These are phyloP conservation scores for Caryopteris hybrid DNA, from an alignment of 305 asterid species.

Conservation along the genomic window DNA sequence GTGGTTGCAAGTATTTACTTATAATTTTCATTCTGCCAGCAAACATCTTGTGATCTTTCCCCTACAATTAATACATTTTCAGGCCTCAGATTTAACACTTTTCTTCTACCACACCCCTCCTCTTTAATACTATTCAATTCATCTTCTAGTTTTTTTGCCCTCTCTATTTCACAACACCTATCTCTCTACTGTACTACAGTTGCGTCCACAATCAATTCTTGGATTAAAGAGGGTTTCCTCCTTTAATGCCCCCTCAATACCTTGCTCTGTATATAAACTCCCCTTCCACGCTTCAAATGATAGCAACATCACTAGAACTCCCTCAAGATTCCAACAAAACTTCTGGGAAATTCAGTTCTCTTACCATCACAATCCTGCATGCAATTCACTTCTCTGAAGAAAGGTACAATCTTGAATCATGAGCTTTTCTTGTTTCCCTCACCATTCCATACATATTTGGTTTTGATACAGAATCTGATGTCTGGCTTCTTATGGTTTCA, in stretches of 20 bases:
- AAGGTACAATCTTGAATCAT: slow-evolving; percentile 19
- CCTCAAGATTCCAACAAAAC: background rate
- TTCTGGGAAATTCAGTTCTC: background rate
- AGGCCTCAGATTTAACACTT: slow-evolving; percentile 17
- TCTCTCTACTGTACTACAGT: slow-evolving; percentile 14
- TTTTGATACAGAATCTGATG: too few relatives aligned
- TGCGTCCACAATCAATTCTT: slow-evolving; percentile 25
- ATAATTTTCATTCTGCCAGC: slow-evolving; percentile 27
- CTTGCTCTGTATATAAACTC: slow-evolving; percentile 3
- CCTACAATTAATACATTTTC: slow-evolving; percentile 27
- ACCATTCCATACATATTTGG: too few relatives aligned
- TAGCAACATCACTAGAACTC: background rate
- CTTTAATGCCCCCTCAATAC: slow-evolving; percentile 10
- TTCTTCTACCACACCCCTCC: slow-evolving; percentile 27
- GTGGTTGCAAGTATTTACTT: slow-evolving; percentile 25
- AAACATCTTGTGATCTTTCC: slow-evolving; percentile 43
- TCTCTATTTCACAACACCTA: slow-evolving; percentile 16
- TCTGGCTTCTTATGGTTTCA: too few relatives aligned
- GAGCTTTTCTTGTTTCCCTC: background rate
- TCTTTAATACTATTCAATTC: slow-evolving; percentile 27
- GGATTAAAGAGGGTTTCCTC: slow-evolving; percentile 7
- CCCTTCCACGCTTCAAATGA: slow-evolving; percentile 3
- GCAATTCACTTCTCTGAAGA: background rate
- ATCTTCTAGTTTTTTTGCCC: slow-evolving; percentile 9
- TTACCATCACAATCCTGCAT: slow-evolving; percentile 13